A percentile compares a stretch with the other conserved stretches of the same genome.
These are phyloP conservation scores for Pseudotsuga menziesii DNA, from an alignment of 75 land plant species.

Conservation along the genomic window DNA sequence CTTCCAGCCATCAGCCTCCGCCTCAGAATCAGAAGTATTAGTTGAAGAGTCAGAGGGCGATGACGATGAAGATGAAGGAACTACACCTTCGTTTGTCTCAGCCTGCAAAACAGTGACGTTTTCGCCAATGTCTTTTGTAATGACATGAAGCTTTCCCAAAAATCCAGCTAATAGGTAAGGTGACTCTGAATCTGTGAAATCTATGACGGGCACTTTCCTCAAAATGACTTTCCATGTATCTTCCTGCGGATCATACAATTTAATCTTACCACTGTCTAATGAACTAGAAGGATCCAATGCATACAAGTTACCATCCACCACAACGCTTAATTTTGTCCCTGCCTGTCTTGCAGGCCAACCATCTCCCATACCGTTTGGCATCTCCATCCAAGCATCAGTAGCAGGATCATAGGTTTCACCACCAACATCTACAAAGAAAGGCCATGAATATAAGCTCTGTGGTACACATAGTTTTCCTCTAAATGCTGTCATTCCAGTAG, in stretches of 20 bases:
- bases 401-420: conserved; percentile 93
- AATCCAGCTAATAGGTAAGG: conserved; percentile 91
- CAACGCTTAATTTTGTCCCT: conserved; percentile 86
- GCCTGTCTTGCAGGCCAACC: conserved; percentile 99
- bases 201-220: conserved; percentile 68
- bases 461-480: conserved; percentile 82
- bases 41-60: conserved; percentile 9
- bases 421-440: conserved; percentile 97
- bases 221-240: conserved; percentile 85
- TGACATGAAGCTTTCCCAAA: conserved; percentile 73
- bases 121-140: conserved; percentile 62
- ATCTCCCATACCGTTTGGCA: conserved; percentile 98
- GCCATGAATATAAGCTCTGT: conserved; percentile 97
- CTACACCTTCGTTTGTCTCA: conserved; percentile 22
- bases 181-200: conserved; percentile 77
- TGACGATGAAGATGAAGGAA: conserved; percentile 16
- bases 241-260: conserved; percentile 75
- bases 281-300: conserved; percentile 91
- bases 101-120: conserved; percentile 64
- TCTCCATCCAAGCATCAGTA: conserved; percentile 69
- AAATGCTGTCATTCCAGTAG: conserved; percentile 90
- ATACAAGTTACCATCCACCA: conserved; percentile 80
- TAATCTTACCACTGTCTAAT: conserved; percentile 72
- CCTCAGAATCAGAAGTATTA: conserved; percentile 9
- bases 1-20: conserved; percentile 55